Percentiles rank a stretch among this genome's conserved stretches.
Conservation (phyloP, 2,329 filamentous ascomycete species). For the Sarocladiaceae sp. region DNA sequence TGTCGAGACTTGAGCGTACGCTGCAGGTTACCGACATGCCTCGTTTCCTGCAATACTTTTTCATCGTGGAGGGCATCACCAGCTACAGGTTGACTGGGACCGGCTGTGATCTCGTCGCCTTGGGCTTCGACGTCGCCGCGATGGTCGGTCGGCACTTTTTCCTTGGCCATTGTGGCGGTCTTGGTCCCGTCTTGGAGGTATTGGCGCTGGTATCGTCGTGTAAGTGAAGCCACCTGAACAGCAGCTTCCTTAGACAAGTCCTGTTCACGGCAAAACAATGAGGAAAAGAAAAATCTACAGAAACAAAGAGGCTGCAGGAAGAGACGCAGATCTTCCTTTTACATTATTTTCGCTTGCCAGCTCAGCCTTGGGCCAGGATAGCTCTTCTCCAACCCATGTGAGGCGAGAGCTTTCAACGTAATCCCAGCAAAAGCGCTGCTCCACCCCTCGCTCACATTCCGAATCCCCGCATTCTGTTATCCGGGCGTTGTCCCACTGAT, state of each 20-base stretch:
- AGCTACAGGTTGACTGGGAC: background rate
- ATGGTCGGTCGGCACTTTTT: background rate
- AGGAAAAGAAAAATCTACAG: too few species aligned
- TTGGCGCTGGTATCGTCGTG: background rate
- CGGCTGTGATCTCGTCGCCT: background rate
- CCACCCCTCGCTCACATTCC: conserved; percentile 4
- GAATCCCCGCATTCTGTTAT: conserved; percentile 9
- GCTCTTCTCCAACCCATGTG: background rate
- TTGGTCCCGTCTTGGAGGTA: background rate
- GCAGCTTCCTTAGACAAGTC: too few species aligned
- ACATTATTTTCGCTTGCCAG: background rate
- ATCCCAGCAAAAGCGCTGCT: background rate
- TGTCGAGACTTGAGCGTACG: conserved; percentile 35
- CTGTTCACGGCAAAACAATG: too few species aligned
- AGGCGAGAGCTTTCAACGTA: background rate
- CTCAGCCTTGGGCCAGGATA: background rate
- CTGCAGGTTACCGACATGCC: conserved; percentile 30
- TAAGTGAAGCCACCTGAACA: background rate
- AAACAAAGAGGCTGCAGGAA: too few species aligned
- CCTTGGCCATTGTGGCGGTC: conserved; percentile 1
- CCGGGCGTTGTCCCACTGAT: background rate
- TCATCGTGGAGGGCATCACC: conserved; percentile 8
- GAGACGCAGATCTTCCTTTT: background rate
- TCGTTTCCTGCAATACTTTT: conserved; percentile 19
- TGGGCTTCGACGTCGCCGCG: conserved; percentile 4